Evolutionary conservation across 225 moss, liverwort and hornwort species (phyloP), one percentile per base, ranked within the genome.

Genomic region (Polytrichum commune): DNA sequence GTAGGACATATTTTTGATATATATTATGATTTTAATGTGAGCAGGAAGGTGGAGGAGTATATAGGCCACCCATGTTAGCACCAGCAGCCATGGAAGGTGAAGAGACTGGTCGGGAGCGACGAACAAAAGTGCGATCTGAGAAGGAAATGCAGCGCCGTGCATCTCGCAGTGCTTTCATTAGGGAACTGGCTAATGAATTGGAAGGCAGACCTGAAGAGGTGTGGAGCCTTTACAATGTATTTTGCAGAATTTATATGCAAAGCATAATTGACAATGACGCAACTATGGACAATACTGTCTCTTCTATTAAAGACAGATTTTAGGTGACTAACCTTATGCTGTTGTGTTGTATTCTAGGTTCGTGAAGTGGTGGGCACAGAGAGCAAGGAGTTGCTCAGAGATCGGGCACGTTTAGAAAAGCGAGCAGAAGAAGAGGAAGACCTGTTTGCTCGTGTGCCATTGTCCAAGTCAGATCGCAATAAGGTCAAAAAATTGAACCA

Each of bases 371-470:
- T 88, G 70, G 91, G 89, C 24, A 87, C 75, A 35, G 93, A 94
- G 77, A 91, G 81, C 72, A 94, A 84, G 90, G 92, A 92, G 80
- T 90, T 85, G 88, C 69, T 92, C 23, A 87, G 94, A 71, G 97
- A 98, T 70, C 80, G 88, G 69, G 91, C 86, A 73, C 91, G 94
- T 67, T 82, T 98, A 60, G 92, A 98, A 62, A 95, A 91, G 70
- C 92, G 94, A 76, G 90, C 92, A 30, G 81, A 84, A 63, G 89
- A 94, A 81, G 97, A 98, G 74, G 97, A 98, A 64, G 97, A 98
- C 68, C 77, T 98, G 18, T 98, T 98, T 80, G 85, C 91, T 72
- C 92, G 97, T 79, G 92, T 94, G 68, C 97, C 97, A 62, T 81
- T 98, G 30, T 88, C 89, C 13, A 92, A 85, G 71, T 91, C 83